phyloP scores from a whole-genome alignment of 805 yeast species.

The Schizosaccharomyces osmophilus region DNA sequence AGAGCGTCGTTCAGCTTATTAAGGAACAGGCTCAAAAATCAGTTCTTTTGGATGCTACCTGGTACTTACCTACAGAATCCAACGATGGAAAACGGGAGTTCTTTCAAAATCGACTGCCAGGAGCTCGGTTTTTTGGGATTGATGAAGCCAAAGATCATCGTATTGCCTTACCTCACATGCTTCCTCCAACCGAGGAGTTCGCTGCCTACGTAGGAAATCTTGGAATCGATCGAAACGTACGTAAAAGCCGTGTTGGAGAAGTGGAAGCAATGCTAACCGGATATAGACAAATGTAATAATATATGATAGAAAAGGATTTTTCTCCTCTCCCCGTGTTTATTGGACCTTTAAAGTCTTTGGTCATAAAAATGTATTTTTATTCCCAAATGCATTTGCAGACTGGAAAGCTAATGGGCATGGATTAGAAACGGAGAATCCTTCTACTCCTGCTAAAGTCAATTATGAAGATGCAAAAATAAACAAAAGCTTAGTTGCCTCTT shows the following conservation, averaged over 20 bases:
- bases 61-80: slow-evolving; percentile 69
- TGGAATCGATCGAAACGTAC: slow-evolving; percentile 22
- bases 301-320: slow-evolving; percentile 66
- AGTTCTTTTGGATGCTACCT: slow-evolving; percentile 62
- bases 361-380: not conserved
- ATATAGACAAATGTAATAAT: slow-evolving; percentile 32
- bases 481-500: not conserved
- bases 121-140: slow-evolving; percentile 54
- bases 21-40: not conserved
- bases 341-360: slow-evolving; percentile 60
- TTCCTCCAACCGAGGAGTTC: slow-evolving; percentile 40
- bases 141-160: slow-evolving; percentile 36
- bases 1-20: not conserved
- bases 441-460: not conserved
- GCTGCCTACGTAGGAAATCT: slow-evolving; percentile 23
- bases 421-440: not conserved
- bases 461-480: not conserved
- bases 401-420: not conserved
- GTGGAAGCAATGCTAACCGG: not conserved
- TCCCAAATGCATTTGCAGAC: not conserved
- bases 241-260: not conserved
- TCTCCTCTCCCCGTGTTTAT: slow-evolving; percentile 73
- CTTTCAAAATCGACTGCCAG: slow-evolving; percentile 31
- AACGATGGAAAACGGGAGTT: slow-evolving; percentile 36
- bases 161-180: slow-evolving; percentile 72